Conservation (phyloP, 1,139 yeast genomes). For the Pichia sp. region DNA sequence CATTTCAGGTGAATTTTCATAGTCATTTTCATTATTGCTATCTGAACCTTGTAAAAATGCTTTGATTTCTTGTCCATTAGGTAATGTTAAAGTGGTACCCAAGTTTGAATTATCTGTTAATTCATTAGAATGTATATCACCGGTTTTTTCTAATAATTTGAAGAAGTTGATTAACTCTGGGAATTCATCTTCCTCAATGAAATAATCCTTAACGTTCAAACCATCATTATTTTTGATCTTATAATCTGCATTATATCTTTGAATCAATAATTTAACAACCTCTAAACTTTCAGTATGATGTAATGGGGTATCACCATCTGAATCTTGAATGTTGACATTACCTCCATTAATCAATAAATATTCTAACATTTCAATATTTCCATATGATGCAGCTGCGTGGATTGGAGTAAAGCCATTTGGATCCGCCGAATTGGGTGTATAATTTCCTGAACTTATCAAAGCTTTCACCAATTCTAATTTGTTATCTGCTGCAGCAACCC, state of each 20-base stretch:
- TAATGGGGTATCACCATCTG: conserved; percentile 92
- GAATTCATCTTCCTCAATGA: conserved; percentile 79
- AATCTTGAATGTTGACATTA: conserved; percentile 71
- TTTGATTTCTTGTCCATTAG: conserved; percentile 49
- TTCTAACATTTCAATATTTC: conserved; percentile 61
- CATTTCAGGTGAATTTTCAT: conserved; percentile 20
- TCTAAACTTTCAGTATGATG: conserved; percentile 76
- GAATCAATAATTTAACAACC: conserved; percentile 60
- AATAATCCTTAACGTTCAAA: conserved; percentile 54
- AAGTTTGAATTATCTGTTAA: not conserved
- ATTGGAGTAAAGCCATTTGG: conserved; percentile 93
- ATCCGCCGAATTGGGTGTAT: conserved; percentile 68
- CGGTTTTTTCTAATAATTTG: conserved; percentile 17
- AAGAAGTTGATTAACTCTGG: conserved; percentile 71
- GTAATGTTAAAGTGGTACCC: conserved; percentile 19
- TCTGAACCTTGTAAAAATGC: conserved; percentile 42
- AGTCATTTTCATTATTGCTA: conserved; percentile 22
- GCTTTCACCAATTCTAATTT: conserved; percentile 52
- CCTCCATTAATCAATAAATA: conserved; percentile 59
- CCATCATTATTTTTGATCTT: conserved; percentile 63
- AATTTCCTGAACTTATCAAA: conserved; percentile 44
- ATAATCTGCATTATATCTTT: conserved; percentile 60
- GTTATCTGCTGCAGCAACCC: conserved; percentile 95
- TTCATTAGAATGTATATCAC: conserved; percentile 1
- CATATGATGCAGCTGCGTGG: conserved; percentile 95